These are phyloP conservation scores for Paxillus rubicundulus DNA, from an alignment of 768 basidiomycete species.

Conservation along the genomic window DNA sequence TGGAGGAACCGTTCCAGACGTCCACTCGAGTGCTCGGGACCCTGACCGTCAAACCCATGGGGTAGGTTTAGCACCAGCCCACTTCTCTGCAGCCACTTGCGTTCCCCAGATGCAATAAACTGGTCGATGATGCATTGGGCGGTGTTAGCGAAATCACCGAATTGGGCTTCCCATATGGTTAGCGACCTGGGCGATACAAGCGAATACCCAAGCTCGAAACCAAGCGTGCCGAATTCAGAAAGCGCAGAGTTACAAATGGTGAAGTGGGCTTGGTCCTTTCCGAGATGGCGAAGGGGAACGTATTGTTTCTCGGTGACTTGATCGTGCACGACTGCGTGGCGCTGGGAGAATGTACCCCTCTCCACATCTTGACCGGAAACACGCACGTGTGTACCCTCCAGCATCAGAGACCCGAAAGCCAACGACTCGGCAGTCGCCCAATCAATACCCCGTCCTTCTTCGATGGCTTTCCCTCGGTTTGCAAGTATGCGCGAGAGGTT, in stretches of 20 bases:
- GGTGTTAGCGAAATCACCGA: conserved; percentile 94
- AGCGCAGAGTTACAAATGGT: conserved; percentile 92
- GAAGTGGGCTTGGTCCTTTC: conserved; percentile 78
- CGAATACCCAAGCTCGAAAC: conserved; percentile 96
- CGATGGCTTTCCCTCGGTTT: conserved; percentile 80
- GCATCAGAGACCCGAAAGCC: conserved; percentile 84
- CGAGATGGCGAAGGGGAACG: conserved; percentile 81
- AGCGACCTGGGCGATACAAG: conserved; percentile 87
- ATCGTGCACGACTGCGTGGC: conserved; percentile 94
- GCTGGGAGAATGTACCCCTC: conserved; percentile 95
- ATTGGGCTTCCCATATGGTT: conserved; percentile 95
- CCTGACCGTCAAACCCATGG: conserved; percentile 95
- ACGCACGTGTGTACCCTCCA: conserved; percentile 88
- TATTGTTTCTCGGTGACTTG: conserved; percentile 88
- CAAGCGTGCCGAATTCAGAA: conserved; percentile 88
- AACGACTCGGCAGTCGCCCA: conserved; percentile 96
- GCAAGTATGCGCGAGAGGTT: conserved; percentile 88
- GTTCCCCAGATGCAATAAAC: conserved; percentile 91
- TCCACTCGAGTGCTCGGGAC: conserved; percentile 93
- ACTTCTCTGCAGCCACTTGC: conserved; percentile 92
- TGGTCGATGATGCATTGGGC: conserved; percentile 96
- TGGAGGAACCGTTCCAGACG: conserved; percentile 92
- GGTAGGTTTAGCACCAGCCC: conserved; percentile 83
- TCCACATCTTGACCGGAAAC: conserved; percentile 96
- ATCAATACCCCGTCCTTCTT: conserved; percentile 87